Evolutionary conservation across 139 green algal species (phyloP).

Genomic region (Zygnema cylindricum): DNA sequence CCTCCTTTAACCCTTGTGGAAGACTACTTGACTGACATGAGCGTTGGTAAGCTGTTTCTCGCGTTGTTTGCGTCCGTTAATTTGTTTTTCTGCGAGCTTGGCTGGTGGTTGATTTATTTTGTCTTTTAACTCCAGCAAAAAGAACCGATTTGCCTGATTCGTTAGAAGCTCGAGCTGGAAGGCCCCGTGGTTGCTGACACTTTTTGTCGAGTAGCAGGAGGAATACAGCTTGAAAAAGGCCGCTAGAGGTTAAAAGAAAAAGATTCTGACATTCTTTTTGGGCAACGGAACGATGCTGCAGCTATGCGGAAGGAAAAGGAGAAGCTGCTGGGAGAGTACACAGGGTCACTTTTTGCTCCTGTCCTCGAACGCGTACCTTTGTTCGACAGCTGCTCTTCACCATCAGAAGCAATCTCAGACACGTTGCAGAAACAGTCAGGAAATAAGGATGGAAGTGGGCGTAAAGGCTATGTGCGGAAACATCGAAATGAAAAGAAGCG

Average conservation of each 20-base stretch:
- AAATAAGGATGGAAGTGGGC: no score
- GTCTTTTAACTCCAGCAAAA: no score
- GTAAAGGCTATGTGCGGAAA: no score
- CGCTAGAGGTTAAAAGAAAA: no score
- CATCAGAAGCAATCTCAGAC: not conserved
- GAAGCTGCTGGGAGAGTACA: not conserved
- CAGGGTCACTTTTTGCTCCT: not conserved
- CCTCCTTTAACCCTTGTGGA: not conserved
- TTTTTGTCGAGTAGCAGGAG: not conserved
- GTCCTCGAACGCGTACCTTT: not conserved
- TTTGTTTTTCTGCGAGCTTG: no score
- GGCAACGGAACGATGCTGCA: not conserved
- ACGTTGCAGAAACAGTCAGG: slow-evolving; percentile 9
- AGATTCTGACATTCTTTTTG: no score
- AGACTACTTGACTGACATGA: not conserved
- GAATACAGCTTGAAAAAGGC: not conserved
- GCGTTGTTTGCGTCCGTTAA: no score
- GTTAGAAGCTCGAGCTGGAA: no score
- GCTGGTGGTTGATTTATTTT: no score
- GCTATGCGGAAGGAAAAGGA: slow-evolving; percentile 11
- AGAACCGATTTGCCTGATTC: no score
- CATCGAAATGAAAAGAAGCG: no score
- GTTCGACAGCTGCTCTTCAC: not conserved
- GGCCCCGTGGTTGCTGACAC: not conserved
- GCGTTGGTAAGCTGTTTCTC: no score